Conservation (phyloP, 495 filamentous ascomycete species). For the Hypoxylon cercidicola region DNA sequence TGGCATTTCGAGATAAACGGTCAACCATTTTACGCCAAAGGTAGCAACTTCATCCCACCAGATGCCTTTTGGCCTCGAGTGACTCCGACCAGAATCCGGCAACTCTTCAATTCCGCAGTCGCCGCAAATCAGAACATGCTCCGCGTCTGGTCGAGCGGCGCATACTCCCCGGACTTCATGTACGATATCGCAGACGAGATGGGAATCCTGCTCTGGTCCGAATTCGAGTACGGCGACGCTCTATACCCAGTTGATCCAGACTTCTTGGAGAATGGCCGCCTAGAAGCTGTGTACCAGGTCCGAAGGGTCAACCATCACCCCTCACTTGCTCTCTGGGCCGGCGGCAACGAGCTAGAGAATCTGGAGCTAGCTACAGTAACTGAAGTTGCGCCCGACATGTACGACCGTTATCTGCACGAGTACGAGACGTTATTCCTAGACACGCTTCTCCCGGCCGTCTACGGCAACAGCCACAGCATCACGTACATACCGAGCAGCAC, state of each 20-base stretch:
- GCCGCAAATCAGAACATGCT: constrained; percentile 77
- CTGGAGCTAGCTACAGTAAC: constrained; percentile 60
- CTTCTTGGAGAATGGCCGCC: constrained; percentile 68
- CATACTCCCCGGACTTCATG: constrained; percentile 73
- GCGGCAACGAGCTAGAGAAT: constrained; percentile 73
- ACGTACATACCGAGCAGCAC: constrained; percentile 75
- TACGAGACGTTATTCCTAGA: constrained; percentile 73
- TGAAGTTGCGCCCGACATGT: constrained; percentile 55
- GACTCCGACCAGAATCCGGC: constrained; percentile 62
- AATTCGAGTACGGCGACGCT: constrained; percentile 73
- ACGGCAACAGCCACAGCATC: constrained; percentile 71
- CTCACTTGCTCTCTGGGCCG: constrained; percentile 73
- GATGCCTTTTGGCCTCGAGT: constrained; percentile 75
- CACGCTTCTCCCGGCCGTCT: constrained; percentile 69
- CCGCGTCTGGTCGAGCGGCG: constrained; percentile 72
- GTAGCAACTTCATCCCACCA: constrained; percentile 73
- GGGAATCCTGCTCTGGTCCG: constrained; percentile 74
- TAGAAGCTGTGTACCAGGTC: constrained; percentile 71
- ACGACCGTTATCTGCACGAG: constrained; percentile 59
- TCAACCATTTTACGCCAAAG: constrained; percentile 74
- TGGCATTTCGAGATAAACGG: constrained; percentile 78
- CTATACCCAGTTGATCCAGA: constrained; percentile 67
- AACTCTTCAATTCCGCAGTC: constrained; percentile 66
- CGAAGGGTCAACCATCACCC: constrained; percentile 74
- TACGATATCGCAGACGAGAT: constrained; percentile 74